Conservation (phyloP, 352 stramenopile genomes). For the Pythium pyrilobum region DNA sequence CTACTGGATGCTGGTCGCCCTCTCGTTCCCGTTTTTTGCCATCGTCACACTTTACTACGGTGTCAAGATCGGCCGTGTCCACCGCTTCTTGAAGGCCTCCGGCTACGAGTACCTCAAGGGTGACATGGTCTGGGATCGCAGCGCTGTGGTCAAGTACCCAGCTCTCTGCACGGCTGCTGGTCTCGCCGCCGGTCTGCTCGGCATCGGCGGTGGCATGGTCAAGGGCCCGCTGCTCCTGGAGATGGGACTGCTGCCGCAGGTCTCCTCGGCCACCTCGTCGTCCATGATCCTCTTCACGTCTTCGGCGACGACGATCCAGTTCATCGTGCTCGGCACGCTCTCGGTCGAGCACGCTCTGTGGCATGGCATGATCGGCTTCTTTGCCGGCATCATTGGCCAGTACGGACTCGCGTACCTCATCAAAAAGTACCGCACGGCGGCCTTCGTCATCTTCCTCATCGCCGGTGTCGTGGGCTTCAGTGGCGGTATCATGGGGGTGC, state of each 20-base stretch:
- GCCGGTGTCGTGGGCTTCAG: constrained; percentile 67
- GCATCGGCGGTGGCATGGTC: constrained; percentile 91
- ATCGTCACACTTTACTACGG: constrained; percentile 72
- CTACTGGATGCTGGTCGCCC: constrained; percentile 58
- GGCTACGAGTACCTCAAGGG: constrained; percentile 94
- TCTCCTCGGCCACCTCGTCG: constrained; percentile 85
- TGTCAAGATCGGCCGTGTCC: constrained; percentile 54
- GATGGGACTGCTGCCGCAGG: constrained; percentile 84
- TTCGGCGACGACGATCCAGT: constrained; percentile 93
- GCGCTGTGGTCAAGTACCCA: constrained; percentile 85
- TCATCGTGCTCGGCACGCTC: constrained; percentile 92
- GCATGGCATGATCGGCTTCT: constrained; percentile 90
- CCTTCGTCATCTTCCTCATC: constrained; percentile 78
- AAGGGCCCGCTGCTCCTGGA: constrained; percentile 87
- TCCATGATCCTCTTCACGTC: constrained; percentile 94
- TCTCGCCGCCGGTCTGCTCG: constrained; percentile 65
- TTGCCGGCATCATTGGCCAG: constrained; percentile 89
- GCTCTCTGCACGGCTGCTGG: constrained; percentile 66
- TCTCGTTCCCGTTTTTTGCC: constrained; percentile 73
- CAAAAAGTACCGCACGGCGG: constrained; percentile 83
- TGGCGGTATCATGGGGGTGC: constrained; percentile 63
- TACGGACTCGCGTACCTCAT: constrained; percentile 90
- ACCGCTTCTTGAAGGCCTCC: constrained; percentile 50
- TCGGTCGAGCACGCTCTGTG: constrained; percentile 88
- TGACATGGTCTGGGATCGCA: constrained; percentile 93